Conservation (phyloP, 2,329 filamentous ascomycete genomes). For the Talaromyces sp. region DNA sequence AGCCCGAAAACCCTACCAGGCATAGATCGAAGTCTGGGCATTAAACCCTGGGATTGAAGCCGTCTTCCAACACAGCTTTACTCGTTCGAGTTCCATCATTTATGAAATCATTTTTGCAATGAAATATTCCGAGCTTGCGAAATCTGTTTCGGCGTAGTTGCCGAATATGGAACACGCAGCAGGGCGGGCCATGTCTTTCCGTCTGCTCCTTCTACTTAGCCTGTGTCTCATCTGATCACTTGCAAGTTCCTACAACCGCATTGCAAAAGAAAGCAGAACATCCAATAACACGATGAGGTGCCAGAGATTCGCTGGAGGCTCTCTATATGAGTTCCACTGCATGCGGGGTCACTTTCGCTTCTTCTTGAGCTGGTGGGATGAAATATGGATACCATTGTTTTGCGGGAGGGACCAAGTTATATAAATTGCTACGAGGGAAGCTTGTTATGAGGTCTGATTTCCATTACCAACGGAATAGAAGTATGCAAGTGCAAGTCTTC, state of each 20-base stretch:
- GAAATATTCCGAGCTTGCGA: not conserved
- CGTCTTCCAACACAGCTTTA: not conserved
- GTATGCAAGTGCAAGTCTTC: not conserved
- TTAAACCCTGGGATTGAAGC: not conserved
- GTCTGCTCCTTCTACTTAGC: not conserved
- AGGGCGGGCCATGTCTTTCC: not conserved
- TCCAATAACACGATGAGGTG: not conserved
- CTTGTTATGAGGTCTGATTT: not conserved
- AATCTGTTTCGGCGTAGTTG: not conserved
- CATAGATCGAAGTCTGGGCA: not conserved
- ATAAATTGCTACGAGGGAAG: not conserved
- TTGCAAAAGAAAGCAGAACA: not conserved
- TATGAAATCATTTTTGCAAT: not conserved
- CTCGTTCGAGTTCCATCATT: not conserved
- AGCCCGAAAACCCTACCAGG: too few species aligned
- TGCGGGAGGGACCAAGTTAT: not conserved
- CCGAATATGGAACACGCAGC: not conserved
- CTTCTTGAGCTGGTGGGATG: not conserved
- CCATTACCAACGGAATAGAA: not conserved
- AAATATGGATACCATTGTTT: not conserved
- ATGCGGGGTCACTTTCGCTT: not conserved
- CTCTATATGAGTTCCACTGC: not conserved
- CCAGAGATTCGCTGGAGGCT: not conserved
- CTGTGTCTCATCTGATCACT: not conserved
- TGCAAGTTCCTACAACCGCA: not conserved